Percentiles rank a stretch among this genome's conserved stretches.
Conservation (phyloP, 148 eudicot species). For the Cornus controversa region DNA sequence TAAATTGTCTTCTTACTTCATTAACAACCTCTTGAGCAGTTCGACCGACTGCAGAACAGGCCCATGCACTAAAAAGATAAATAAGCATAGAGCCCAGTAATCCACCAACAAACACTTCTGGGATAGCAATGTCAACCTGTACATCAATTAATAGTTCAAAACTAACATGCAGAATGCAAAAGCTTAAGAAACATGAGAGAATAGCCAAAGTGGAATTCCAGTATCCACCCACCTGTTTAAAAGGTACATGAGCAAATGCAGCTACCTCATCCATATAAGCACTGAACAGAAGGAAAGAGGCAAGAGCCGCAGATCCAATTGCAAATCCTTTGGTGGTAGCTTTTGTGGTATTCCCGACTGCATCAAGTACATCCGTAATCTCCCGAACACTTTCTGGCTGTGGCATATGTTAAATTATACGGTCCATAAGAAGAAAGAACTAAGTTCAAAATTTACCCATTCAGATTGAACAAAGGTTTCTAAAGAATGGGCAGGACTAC, state of each 20-base stretch:
- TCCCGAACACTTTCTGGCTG: slow-evolving; percentile 99
- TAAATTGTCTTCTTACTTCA: slow-evolving; percentile 96
- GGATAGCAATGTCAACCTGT: slow-evolving; percentile 97
- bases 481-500: slow-evolving; percentile 29
- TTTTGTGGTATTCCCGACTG: slow-evolving; percentile 98
- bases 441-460: slow-evolving; percentile 3
- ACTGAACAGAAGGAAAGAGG: slow-evolving; percentile 97
- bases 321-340: slow-evolving; percentile 99
- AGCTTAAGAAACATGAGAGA: slow-evolving; percentile 16
- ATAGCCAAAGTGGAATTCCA: slow-evolving; percentile 7
- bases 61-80: slow-evolving; percentile 96
- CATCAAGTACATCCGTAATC: slow-evolving; percentile 96
- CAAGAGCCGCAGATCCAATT: slow-evolving; percentile 98
- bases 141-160: slow-evolving; percentile 13
- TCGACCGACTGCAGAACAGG: slow-evolving; percentile 96
- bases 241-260: slow-evolving; percentile 71
- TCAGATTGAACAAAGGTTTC: slow-evolving; percentile 9
- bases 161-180: not conserved
- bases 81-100: slow-evolving; percentile 97
- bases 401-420: slow-evolving; percentile 10
- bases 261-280: slow-evolving; percentile 99
- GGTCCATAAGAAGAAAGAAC: slow-evolving; percentile 10
- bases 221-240: slow-evolving; percentile 54
- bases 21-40: slow-evolving; percentile 98
- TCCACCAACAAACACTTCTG: slow-evolving; percentile 97